These are phyloP conservation scores for Aleurites moluccanus DNA, from an alignment of 441 rosid species.

Conservation along the genomic window DNA sequence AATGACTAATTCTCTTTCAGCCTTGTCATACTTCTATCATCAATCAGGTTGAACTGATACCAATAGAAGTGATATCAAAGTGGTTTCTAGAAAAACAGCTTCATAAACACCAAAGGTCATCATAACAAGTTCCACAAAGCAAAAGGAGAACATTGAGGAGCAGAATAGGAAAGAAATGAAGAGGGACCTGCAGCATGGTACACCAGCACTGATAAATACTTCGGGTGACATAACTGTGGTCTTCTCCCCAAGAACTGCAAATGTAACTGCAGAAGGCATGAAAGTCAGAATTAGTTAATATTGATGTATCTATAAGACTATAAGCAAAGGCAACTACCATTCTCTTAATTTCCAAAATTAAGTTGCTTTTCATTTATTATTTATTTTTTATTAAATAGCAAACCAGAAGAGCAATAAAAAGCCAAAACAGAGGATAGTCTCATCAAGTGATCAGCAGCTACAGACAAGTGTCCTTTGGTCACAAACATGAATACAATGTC, in stretches of 20 bases:
- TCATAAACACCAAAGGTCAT: background rate
- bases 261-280: constrained; percentile 55
- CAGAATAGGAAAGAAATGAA: constrained; percentile 30
- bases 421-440: background rate
- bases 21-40: background rate
- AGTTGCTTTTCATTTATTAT: constrained; percentile 15
- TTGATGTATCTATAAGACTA: constrained; percentile 3
- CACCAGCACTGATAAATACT: constrained; percentile 82
- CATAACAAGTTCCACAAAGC: constrained; percentile 14
- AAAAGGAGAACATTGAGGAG: constrained; percentile 5
- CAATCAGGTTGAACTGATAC: no score
- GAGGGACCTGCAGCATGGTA: constrained; percentile 95
- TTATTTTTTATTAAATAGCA: background rate
- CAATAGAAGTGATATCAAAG: constrained; percentile 2
- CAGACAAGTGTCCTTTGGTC: no score
- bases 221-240: constrained; percentile 98
- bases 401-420: background rate
- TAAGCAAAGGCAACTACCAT: constrained; percentile 14
- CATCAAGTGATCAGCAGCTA: background rate
- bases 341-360: constrained; percentile 9
- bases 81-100: constrained; percentile 10
- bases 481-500: no score
- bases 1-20: background rate
- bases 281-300: constrained; percentile 25
- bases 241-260: constrained; percentile 92